Conservation (phyloP, 345 rosid species). For the Rhizophora apiculata region DNA sequence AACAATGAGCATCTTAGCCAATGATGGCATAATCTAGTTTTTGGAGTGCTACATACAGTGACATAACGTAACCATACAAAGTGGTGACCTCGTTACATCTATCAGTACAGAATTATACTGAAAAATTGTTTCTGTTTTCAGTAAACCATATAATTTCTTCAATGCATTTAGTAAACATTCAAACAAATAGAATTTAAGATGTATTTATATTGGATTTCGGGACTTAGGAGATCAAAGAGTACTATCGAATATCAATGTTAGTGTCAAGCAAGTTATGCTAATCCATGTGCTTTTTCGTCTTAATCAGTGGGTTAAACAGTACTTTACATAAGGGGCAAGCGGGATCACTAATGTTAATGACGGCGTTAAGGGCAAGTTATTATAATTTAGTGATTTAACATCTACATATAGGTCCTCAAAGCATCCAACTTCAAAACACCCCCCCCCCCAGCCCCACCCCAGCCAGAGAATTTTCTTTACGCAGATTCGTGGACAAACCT, state of each 20-base stretch:
- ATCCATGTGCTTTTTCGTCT: conserved; percentile 7
- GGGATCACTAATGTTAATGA: conserved; percentile 29
- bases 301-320: conserved; percentile 20
- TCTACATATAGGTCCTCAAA: conserved; percentile 3
- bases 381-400: neutral
- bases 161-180: no score
- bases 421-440: neutral
- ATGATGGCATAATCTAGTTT: conserved; percentile 28
- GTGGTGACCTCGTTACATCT: no score
- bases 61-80: no score
- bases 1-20: neutral
- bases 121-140: no score
- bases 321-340: conserved; percentile 25
- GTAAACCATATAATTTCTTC: no score
- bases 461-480: conserved; percentile 2
- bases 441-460: neutral
- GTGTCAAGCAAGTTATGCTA: conserved; percentile 16
- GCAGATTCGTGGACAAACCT: conserved; percentile 10
- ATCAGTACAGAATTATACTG: neutral
- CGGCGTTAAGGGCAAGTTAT: conserved; percentile 17
- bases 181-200: no score
- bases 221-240: no score
- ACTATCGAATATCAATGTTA: conserved; percentile 2
- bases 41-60: neutral
- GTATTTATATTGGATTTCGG: no score